Conservation (phyloP, 768 basidiomycete genomes). For the Cubamyces sp. region DNA sequence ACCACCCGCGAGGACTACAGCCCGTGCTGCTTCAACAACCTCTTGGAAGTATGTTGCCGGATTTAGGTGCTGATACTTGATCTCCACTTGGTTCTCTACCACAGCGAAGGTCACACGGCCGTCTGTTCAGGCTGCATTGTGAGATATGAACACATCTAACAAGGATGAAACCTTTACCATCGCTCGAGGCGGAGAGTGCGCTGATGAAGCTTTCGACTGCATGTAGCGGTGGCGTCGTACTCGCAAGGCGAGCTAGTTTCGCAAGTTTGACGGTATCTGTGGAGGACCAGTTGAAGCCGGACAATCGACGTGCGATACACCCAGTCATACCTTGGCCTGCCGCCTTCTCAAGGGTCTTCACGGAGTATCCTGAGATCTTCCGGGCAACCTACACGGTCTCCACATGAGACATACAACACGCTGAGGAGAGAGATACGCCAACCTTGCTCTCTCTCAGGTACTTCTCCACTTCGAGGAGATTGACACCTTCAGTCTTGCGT, state of each 20-base stretch:
- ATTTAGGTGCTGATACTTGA: slow-evolving; percentile 93
- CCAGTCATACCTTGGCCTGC: slow-evolving; percentile 30
- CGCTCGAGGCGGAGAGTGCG: slow-evolving; percentile 76
- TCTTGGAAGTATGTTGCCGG: slow-evolving; percentile 86
- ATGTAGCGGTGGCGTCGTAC: slow-evolving; percentile 74
- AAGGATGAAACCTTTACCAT: slow-evolving; percentile 48
- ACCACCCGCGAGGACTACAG: slow-evolving; percentile 92
- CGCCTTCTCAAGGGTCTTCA: slow-evolving; percentile 33
- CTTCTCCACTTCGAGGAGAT: slow-evolving; percentile 78
- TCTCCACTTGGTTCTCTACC: slow-evolving; percentile 52
- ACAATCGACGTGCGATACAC: not conserved
- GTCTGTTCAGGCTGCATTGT: slow-evolving; percentile 47
- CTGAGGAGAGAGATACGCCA: slow-evolving; percentile 15
- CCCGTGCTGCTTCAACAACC: slow-evolving; percentile 78
- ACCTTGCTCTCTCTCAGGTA: slow-evolving; percentile 88
- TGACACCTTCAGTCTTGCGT: slow-evolving; percentile 70
- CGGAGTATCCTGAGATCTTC: slow-evolving; percentile 86
- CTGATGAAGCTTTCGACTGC: slow-evolving; percentile 78
- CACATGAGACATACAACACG: not conserved
- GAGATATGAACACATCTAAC: not conserved
- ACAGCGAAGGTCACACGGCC: slow-evolving; percentile 66
- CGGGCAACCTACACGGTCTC: slow-evolving; percentile 56
- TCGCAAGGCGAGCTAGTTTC: slow-evolving; percentile 31
- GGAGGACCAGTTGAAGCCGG: not conserved
- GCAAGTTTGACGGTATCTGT: slow-evolving; percentile 32